Evolutionary conservation across 768 basidiomycete species (phyloP), one percentile per base, ranked within the genome.

Genomic region (Lentinula aciculospora): DNA sequence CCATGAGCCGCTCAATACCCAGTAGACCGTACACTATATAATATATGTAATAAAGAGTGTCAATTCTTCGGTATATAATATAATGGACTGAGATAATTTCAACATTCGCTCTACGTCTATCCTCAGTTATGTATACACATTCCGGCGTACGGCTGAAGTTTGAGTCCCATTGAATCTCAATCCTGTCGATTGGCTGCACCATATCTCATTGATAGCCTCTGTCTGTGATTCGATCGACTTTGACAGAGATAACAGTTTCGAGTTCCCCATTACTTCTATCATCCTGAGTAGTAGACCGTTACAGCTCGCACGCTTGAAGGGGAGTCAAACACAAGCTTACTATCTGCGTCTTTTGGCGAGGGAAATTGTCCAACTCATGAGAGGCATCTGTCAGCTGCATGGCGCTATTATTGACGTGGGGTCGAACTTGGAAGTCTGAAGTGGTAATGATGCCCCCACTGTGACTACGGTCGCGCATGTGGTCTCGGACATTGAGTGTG

Each of bases 401-500:
- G 21, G 51, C 23, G 19, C 28, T 50, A 12, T 31, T 23, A n/a
- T 53, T 53, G 19, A 25, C 23, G n/a, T 21, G 42, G 23, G 42
- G 42, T 8, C 23, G 42, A 44, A 44, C 42, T 44, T 44, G 34
- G 21, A 53, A 53, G 37, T 53, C 36, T 10, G 51, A 56, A 8
- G 54, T 40, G 12, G 54, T 56, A 28, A 56, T 56, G 23, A 56
- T 29, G 13, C 44, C 44, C 3, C 42, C 31, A n/a, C 27, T 45
- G 23, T 28, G 25, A 40, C n/a, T 15, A 9, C 19, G 39, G 15
- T 56, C 42, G 23, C 54, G 54, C 23, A 56, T 25, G 32, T 45
- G 54, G 27, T 56, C 54, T 31, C 54, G 19, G 12, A 56, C 54
- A 21, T 56, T 56, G 29, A 56, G 54, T 27, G 54, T 56, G 5